Conservation (phyloP, 148 eudicot species). For the Limonium bicolor region DNA sequence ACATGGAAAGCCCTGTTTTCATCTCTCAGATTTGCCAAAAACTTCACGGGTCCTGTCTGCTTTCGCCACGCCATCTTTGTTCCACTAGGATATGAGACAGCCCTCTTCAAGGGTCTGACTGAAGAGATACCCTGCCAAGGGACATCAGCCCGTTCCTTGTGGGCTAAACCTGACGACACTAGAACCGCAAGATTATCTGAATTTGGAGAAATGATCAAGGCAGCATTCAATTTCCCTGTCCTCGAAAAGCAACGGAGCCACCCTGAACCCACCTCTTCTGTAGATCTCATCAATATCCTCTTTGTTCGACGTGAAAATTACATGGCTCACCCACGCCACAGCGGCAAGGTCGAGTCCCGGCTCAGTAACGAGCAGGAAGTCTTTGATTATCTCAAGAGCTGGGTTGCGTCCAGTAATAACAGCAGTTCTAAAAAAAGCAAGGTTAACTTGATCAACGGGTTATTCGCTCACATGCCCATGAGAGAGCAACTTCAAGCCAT, state of each 20-base stretch:
- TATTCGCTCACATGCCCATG: slow-evolving; percentile 91
- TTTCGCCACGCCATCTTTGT: slow-evolving; percentile 73
- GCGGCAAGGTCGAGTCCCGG: slow-evolving; percentile 75
- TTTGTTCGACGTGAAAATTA: slow-evolving; percentile 93
- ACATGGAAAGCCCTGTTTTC: slow-evolving; percentile 91
- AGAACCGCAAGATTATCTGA: slow-evolving; percentile 81
- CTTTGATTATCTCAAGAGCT: slow-evolving; percentile 43
- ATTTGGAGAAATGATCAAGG: slow-evolving; percentile 90
- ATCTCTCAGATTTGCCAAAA: slow-evolving; percentile 66
- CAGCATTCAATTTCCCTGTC: slow-evolving; percentile 68
- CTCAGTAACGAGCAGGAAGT: slow-evolving; percentile 83
- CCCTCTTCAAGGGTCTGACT: slow-evolving; percentile 62
- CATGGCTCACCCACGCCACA: slow-evolving; percentile 90
- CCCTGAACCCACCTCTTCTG: slow-evolving; percentile 28
- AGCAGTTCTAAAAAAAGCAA: slow-evolving; percentile 33
- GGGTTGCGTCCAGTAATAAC: slow-evolving; percentile 39
- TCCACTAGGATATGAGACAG: slow-evolving; percentile 91
- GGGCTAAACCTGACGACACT: slow-evolving; percentile 55
- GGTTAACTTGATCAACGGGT: slow-evolving; percentile 62
- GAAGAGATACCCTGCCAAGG: slow-evolving; percentile 61
- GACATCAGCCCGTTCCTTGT: slow-evolving; percentile 54
- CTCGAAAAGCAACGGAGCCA: slow-evolving; percentile 28
- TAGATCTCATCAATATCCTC: slow-evolving; percentile 38
- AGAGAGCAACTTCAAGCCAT: slow-evolving; percentile 83
- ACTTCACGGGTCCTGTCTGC: slow-evolving; percentile 65